Evolutionary conservation across 176 grass and related monocot genomes (phyloP).

Genomic region (Rhynchospora pubera): DNA sequence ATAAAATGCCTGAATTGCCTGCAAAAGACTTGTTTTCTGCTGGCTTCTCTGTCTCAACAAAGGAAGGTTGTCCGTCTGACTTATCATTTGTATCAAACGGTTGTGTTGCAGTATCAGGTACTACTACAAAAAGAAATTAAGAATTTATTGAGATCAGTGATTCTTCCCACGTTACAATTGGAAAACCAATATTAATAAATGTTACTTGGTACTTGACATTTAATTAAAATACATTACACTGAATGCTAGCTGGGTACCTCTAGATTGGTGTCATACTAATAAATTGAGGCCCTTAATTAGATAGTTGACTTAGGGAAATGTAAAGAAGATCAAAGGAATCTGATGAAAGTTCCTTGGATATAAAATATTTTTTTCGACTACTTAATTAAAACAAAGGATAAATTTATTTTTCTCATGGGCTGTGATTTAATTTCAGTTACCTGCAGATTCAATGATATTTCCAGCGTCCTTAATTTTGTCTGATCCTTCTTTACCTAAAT

Average conservation of each 20-base stretch:
- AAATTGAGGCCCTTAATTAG: neutral
- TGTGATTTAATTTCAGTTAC: neutral
- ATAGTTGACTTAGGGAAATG: neutral
- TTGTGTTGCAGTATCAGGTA: neutral
- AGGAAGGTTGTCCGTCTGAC: neutral
- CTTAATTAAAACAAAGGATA: neutral
- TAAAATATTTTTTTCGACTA: constrained; percentile 4
- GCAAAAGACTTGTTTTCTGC: constrained; percentile 7
- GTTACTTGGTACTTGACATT: neutral
- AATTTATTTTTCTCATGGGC: neutral
- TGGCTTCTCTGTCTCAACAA: constrained; percentile 2
- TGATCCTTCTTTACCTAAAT: neutral
- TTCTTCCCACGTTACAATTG: neutral
- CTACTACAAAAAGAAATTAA: neutral
- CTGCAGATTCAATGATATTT: neutral
- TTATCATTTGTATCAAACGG: neutral
- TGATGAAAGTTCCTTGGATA: neutral
- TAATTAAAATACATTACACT: neutral
- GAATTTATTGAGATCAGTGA: neutral
- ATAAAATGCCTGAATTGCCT: neutral
- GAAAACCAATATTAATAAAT: neutral
- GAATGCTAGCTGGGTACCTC: constrained; percentile 3
- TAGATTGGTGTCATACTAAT: constrained; percentile 3
- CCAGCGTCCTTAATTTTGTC: neutral
- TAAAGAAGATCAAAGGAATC: constrained; percentile 1